phyloP scores from a whole-genome alignment of 2,329 filamentous ascomycete genomes.

The Talaromyces verruculosus region DNA sequence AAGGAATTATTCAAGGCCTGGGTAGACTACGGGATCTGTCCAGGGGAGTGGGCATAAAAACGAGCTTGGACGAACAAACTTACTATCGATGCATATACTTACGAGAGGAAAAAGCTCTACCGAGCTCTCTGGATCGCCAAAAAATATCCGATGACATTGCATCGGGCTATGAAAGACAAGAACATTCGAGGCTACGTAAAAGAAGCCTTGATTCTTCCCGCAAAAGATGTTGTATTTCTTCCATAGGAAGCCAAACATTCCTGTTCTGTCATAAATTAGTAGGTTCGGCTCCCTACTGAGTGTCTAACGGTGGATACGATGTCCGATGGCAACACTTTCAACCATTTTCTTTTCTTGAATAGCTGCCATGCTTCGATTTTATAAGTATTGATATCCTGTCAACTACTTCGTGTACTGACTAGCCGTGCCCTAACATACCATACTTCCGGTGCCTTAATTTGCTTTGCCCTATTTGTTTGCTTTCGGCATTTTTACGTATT shows the following conservation, averaged over 20 bases:
- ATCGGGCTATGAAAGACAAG: background rate
- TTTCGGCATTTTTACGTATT: background rate
- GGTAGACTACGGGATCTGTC: background rate
- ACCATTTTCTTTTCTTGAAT: background rate
- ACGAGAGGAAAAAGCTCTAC: background rate
- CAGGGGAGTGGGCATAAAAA: background rate
- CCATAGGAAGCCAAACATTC: background rate
- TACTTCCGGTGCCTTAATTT: background rate
- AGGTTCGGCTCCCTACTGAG: background rate
- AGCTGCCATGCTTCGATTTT: background rate
- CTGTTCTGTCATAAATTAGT: background rate
- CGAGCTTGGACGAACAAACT: background rate
- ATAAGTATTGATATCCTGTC: background rate
- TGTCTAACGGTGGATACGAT: background rate
- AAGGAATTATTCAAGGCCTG: background rate
- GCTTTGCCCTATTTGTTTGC: background rate
- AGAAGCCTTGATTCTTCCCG: background rate
- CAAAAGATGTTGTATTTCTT: background rate
- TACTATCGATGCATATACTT: background rate
- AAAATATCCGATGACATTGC: background rate
- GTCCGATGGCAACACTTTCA: background rate
- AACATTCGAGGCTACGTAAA: background rate
- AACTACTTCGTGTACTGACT: background rate
- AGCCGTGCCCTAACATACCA: background rate
- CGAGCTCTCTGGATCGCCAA: background rate